Conservation (phyloP, 345 rosid genomes). For the Ricinus communis region DNA sequence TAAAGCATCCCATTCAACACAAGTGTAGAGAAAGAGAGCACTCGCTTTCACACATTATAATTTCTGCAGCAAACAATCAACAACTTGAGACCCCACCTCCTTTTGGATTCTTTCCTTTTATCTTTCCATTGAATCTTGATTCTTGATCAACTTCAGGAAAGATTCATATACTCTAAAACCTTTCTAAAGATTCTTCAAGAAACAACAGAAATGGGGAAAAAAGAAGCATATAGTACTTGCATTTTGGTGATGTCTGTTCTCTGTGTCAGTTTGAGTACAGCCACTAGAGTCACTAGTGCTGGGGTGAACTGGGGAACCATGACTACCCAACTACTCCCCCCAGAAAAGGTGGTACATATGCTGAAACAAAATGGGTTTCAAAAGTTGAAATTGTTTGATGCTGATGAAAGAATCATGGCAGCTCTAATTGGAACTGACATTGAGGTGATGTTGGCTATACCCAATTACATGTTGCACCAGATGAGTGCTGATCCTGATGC, state of each 20-base stretch:
- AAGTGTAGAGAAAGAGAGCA: too few relatives aligned
- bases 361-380: constrained; percentile 39
- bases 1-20: constrained; percentile 26
- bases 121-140: constrained; percentile 15
- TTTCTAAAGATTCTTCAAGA: constrained; percentile 9
- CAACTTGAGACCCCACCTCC: constrained; percentile 13
- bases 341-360: constrained; percentile 39
- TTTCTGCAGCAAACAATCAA: not conserved
- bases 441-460: constrained; percentile 48
- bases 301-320: constrained; percentile 48
- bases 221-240: not conserved
- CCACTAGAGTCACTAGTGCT: constrained; percentile 12
- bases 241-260: constrained; percentile 17
- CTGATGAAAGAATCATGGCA: constrained; percentile 28
- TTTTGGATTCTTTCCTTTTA: constrained; percentile 10
- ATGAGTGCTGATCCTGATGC: constrained; percentile 15
- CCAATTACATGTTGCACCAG: constrained; percentile 26
- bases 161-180: not conserved
- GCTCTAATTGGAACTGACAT: constrained; percentile 43
- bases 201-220: constrained; percentile 17
- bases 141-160: constrained; percentile 24
- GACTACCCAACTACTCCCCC: constrained; percentile 39
- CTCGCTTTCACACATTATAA: constrained; percentile 11
- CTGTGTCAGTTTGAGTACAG: constrained; percentile 9
- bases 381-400: constrained; percentile 46